A percentile compares a stretch with the other conserved stretches of the same genome.
Evolutionary conservation across 148 eudicot genomes (phyloP).

Genomic region (Linanthus parryae): DNA sequence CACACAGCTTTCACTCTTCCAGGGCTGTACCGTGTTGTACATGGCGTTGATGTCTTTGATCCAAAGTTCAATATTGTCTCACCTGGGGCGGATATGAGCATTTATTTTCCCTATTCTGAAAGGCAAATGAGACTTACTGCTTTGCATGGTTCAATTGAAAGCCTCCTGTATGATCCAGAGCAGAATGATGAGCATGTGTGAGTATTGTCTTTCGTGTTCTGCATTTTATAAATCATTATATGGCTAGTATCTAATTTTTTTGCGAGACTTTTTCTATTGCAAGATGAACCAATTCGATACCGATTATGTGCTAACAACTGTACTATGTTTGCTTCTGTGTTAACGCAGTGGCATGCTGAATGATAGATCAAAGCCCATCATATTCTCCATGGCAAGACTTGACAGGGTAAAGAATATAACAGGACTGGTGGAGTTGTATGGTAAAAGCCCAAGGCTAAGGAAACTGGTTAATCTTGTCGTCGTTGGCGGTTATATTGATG

Average conservation of each 20-base stretch:
- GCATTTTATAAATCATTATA: neutral
- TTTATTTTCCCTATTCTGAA: slow-evolving; percentile 24
- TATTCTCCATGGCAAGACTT: slow-evolving; percentile 31
- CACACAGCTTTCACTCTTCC: slow-evolving; percentile 29
- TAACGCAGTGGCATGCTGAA: slow-evolving; percentile 19
- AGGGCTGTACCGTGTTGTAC: slow-evolving; percentile 29
- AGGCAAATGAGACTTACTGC: slow-evolving; percentile 28
- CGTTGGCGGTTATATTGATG: slow-evolving; percentile 26
- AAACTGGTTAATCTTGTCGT: slow-evolving; percentile 24
- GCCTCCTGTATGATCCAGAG: slow-evolving; percentile 18
- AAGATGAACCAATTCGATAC: no score
- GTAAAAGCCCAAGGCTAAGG: slow-evolving; percentile 21
- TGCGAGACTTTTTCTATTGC: no score
- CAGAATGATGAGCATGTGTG: slow-evolving; percentile 23
- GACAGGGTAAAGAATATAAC: slow-evolving; percentile 28
- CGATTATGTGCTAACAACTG: no score
- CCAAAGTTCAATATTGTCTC: slow-evolving; percentile 24
- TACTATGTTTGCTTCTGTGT: no score
- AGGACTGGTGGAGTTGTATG: slow-evolving; percentile 24
- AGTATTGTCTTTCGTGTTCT: neutral
- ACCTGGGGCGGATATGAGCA: slow-evolving; percentile 28
- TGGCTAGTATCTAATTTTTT: no score
- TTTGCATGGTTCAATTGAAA: slow-evolving; percentile 20
- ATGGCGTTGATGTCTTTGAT: slow-evolving; percentile 30
- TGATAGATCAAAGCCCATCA: slow-evolving; percentile 23